Evolutionary conservation across 2,329 filamentous ascomycete genomes (phyloP).

Genomic region (Erysiphe neolycopersici): DNA sequence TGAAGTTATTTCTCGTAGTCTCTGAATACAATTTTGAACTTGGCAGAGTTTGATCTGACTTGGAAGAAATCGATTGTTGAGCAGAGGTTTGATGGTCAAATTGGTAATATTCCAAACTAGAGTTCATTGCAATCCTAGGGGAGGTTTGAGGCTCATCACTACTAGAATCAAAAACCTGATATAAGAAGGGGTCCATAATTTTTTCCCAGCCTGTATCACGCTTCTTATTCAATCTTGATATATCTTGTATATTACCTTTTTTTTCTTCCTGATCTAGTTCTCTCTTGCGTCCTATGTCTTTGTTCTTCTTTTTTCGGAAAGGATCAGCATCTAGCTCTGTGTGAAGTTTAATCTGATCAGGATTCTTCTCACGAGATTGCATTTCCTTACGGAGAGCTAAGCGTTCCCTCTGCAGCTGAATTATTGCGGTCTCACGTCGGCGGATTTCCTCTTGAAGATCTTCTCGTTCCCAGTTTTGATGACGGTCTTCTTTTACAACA

Average conservation of each 20-base stretch:
- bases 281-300: conserved; percentile 4
- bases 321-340: not conserved
- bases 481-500: conserved; percentile 1
- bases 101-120: too few relatives aligned
- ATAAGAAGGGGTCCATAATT: conserved; percentile 1
- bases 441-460: conserved; percentile 1
- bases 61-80: too few relatives aligned
- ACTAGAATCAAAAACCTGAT: too few relatives aligned
- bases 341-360: not conserved
- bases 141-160: too few relatives aligned
- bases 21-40: too few relatives aligned
- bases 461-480: not conserved
- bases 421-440: conserved; percentile 1
- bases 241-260: conserved; percentile 8
- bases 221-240: not conserved
- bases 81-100: too few relatives aligned
- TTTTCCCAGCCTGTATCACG: not conserved
- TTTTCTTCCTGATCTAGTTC: conserved; percentile 8
- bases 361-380: not conserved
- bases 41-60: too few relatives aligned
- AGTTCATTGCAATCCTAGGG: too few relatives aligned
- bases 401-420: not conserved
- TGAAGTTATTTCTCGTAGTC: too few relatives aligned
- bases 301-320: conserved; percentile 1
- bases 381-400: conserved; percentile 4